Evolutionary conservation across 305 asterid species (phyloP).

Genomic region (Andrographis paniculata): DNA sequence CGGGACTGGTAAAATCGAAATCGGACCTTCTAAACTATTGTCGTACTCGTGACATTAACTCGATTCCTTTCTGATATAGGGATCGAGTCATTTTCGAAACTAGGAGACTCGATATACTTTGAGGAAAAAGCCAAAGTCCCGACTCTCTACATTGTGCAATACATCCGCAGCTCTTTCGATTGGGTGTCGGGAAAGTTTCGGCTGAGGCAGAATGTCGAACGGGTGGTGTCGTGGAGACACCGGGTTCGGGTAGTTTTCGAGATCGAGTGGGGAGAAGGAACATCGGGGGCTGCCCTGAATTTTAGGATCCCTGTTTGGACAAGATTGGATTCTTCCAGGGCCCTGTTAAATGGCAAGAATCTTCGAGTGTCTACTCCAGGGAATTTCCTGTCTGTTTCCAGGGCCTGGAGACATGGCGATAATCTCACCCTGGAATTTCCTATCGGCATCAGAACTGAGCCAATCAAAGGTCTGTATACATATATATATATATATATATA

Average conservation of each 20-base stretch:
- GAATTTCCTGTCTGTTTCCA: slow-evolving; percentile 37
- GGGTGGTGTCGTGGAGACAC: slow-evolving; percentile 53
- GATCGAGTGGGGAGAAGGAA: slow-evolving; percentile 38
- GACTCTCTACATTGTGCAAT: slow-evolving; percentile 64
- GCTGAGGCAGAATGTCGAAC: slow-evolving; percentile 43
- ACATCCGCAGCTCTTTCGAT: slow-evolving; percentile 57
- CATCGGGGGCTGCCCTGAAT: slow-evolving; percentile 29
- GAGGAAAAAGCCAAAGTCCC: slow-evolving; percentile 58
- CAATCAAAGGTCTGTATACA: slow-evolving; percentile 83
- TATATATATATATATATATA: too few species aligned
- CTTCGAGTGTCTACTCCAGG: slow-evolving; percentile 39
- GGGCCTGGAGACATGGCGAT: slow-evolving; percentile 53
- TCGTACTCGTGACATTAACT: not conserved
- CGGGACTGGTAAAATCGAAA: slow-evolving; percentile 55
- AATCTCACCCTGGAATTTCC: slow-evolving; percentile 49
- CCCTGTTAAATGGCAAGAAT: slow-evolving; percentile 33
- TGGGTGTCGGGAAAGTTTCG: slow-evolving; percentile 52
- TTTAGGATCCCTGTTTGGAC: slow-evolving; percentile 67
- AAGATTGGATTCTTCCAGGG: slow-evolving; percentile 34
- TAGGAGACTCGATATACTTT: slow-evolving; percentile 92
- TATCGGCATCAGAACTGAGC: slow-evolving; percentile 43
- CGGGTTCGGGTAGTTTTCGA: slow-evolving; percentile 37
- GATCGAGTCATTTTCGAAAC: slow-evolving; percentile 81
- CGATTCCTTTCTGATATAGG: slow-evolving; percentile 27
- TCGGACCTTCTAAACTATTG: not conserved